Evolutionary conservation across 345 rosid species (phyloP).

Genomic region (Eucalyptus cladocalyx): DNA sequence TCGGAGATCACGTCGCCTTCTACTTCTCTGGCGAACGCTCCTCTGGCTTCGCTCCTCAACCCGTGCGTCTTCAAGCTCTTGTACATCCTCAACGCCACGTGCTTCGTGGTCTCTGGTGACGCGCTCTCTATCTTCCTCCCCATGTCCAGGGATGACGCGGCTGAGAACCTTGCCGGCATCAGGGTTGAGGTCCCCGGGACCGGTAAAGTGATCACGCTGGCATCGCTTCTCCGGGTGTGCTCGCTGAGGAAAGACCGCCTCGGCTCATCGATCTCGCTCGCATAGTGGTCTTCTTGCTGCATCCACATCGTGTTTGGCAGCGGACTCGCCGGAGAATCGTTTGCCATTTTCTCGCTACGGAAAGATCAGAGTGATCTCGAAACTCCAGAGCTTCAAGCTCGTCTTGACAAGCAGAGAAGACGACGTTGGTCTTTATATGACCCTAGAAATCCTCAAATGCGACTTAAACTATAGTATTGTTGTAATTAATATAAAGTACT

Average conservation of each 20-base stretch:
- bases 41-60: slow-evolving; percentile 2
- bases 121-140: neutral
- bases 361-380: neutral
- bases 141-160: neutral
- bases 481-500: neutral
- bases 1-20: neutral
- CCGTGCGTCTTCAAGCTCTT: slow-evolving; percentile 19
- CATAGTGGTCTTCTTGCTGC: neutral
- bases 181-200: neutral
- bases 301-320: neutral
- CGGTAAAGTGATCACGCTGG: neutral
- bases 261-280: neutral
- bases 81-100: slow-evolving; percentile 14
- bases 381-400: neutral
- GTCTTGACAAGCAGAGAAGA: neutral
- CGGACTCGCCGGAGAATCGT: neutral
- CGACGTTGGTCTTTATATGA: neutral
- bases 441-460: neutral
- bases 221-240: neutral
- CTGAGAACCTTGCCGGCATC: neutral
- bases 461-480: neutral
- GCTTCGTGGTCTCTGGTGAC: slow-evolving; percentile 5
- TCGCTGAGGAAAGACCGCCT: neutral
- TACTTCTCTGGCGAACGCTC: neutral
- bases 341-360: neutral